Evolutionary conservation across 805 yeast species (phyloP).

Genomic region (Yamadazyma akitaensis): DNA sequence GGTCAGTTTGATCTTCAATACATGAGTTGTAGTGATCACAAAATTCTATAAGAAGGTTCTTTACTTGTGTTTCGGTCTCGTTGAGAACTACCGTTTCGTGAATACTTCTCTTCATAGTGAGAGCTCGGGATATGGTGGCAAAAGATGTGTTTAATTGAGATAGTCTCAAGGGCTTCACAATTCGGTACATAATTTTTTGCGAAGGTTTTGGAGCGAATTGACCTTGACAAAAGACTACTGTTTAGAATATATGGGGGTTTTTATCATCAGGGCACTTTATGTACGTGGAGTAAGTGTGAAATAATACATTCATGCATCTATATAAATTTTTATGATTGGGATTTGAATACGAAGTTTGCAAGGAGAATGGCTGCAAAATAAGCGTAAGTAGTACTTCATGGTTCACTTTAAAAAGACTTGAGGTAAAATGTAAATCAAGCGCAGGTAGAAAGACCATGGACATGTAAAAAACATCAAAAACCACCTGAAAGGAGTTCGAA

Average conservation of each 20-base stretch:
- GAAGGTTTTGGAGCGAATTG: neutral
- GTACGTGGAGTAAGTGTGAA: neutral
- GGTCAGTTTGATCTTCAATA: conserved; percentile 11
- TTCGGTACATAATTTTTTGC: conserved; percentile 6
- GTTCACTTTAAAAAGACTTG: neutral
- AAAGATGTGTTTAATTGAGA: neutral
- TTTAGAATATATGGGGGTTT: neutral
- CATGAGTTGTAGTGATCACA: conserved; percentile 33
- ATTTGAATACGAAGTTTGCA: neutral
- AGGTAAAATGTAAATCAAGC: neutral
- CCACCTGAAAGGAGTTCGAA: too few species aligned
- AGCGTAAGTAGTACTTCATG: neutral
- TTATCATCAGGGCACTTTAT: neutral
- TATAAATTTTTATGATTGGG: neutral
- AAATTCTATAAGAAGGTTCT: conserved; percentile 38
- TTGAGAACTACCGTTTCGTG: conserved; percentile 29
- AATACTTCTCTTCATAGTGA: conserved; percentile 3
- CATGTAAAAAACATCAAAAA: too few species aligned
- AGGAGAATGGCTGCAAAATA: neutral
- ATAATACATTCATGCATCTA: neutral
- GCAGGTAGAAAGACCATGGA: too few species aligned
- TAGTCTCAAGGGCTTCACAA: conserved; percentile 5
- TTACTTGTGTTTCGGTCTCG: conserved; percentile 41
- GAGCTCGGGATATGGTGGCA: neutral
- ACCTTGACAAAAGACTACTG: too few species aligned